Percentiles rank a stretch among this genome's conserved stretches.
phyloP scores from a whole-genome alignment of 441 rosid species.

The Eutrema salsugineum region DNA sequence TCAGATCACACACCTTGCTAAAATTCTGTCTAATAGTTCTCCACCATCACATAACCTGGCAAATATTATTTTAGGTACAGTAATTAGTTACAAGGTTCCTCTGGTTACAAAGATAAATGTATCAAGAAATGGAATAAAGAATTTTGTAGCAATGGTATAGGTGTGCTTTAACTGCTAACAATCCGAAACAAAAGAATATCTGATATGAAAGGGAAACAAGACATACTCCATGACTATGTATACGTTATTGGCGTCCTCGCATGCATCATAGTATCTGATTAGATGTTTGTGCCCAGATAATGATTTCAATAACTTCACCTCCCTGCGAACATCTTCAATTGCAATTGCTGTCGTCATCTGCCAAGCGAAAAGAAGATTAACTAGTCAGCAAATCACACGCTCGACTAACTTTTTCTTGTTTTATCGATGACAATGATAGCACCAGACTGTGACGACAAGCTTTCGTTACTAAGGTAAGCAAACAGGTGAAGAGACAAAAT shows the following conservation, averaged over 20 bases:
- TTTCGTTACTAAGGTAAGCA: neutral
- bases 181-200: neutral
- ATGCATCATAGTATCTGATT: constrained; percentile 81
- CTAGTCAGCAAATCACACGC: neutral
- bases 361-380: constrained; percentile 21
- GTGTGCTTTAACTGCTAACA: neutral
- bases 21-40: constrained; percentile 85
- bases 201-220: constrained; percentile 21
- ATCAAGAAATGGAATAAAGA: neutral
- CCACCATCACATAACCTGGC: constrained; percentile 91
- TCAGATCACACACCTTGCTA: constrained; percentile 58
- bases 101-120: neutral
- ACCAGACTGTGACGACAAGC: neutral
- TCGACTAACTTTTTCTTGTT: neutral
- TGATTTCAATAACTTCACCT: constrained; percentile 81
- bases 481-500: neutral
- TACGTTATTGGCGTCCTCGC: constrained; percentile 88
- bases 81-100: too few species aligned
- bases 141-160: neutral
- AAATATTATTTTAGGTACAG: neutral
- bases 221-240: constrained; percentile 99
- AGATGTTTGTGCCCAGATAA: constrained; percentile 88
- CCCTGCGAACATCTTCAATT: constrained; percentile 95
- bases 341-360: constrained; percentile 98
- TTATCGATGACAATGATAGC: neutral